Evolutionary conservation across 441 rosid genomes (phyloP).

Genomic region (Jatropha multifida): DNA sequence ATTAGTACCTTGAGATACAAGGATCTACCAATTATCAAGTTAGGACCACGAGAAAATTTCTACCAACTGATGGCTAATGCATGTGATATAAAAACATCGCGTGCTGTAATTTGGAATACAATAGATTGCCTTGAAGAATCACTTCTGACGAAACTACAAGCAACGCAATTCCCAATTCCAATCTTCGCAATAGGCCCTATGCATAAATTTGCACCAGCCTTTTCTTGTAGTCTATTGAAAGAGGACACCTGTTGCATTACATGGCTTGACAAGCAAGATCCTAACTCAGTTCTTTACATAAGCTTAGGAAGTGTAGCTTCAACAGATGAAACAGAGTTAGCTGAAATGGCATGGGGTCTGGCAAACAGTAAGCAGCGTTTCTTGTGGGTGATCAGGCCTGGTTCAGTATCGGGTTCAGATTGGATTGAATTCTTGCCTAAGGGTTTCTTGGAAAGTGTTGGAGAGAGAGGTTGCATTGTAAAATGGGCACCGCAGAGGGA

Average conservation of each 20-base stretch:
- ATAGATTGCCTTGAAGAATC: slow-evolving; percentile 30
- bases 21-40: slow-evolving; percentile 27
- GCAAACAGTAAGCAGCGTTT: slow-evolving; percentile 45
- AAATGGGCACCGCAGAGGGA: slow-evolving; percentile 55
- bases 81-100: slow-evolving; percentile 20
- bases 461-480: slow-evolving; percentile 35
- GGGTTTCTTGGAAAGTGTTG: slow-evolving; percentile 34
- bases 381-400: slow-evolving; percentile 56
- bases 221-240: slow-evolving; percentile 35
- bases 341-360: slow-evolving; percentile 54
- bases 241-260: not conserved
- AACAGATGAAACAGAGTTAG: slow-evolving; percentile 21
- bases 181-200: slow-evolving; percentile 36
- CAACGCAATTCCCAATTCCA: slow-evolving; percentile 5
- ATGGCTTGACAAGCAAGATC: slow-evolving; percentile 30
- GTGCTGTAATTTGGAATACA: slow-evolving; percentile 38
- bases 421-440: slow-evolving; percentile 38
- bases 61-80: slow-evolving; percentile 1
- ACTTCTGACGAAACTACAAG: slow-evolving; percentile 10
- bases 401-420: slow-evolving; percentile 32
- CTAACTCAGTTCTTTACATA: slow-evolving; percentile 20
- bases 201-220: slow-evolving; percentile 35
- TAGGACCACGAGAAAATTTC: slow-evolving; percentile 5
- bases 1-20: slow-evolving; percentile 16
- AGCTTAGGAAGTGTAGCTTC: slow-evolving; percentile 42